phyloP scores from a whole-genome alignment of 2,329 filamentous ascomycete species.

The Fusarium sp. region DNA sequence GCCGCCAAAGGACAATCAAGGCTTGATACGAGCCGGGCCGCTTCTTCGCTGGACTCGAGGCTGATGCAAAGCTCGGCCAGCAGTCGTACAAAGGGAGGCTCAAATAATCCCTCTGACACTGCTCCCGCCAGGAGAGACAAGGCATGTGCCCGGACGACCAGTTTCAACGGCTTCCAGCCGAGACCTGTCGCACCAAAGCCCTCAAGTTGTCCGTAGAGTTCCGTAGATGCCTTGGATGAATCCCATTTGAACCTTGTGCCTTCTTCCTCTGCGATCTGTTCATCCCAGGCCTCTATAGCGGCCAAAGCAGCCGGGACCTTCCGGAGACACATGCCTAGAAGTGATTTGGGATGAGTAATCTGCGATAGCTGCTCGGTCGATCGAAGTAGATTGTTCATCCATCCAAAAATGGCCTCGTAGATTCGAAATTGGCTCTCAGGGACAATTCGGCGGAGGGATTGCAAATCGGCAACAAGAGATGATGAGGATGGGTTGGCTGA shows the following conservation, averaged over 20 bases:
- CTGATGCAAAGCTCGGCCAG: constrained; percentile 45
- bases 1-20: constrained; percentile 22
- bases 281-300: constrained; percentile 49
- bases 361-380: constrained; percentile 37
- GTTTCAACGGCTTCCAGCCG: constrained; percentile 50
- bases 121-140: constrained; percentile 44
- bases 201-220: constrained; percentile 51
- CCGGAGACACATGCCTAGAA: constrained; percentile 51
- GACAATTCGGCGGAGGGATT: constrained; percentile 36
- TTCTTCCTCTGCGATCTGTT: constrained; percentile 31
- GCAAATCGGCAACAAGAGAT: constrained; percentile 35
- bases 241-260: constrained; percentile 42
- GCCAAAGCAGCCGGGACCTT: constrained; percentile 44
- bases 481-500: background rate
- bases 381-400: constrained; percentile 44
- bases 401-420: constrained; percentile 49
- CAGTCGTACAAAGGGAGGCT: constrained; percentile 40
- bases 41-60: constrained; percentile 43
- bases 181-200: constrained; percentile 39
- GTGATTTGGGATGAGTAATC: constrained; percentile 44
- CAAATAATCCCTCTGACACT: constrained; percentile 46
- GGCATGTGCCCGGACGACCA: constrained; percentile 48
- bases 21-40: constrained; percentile 37
- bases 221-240: constrained; percentile 40
- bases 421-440: constrained; percentile 42